Conservation (phyloP, 208 protist species). For the Leishmania gerbilli region DNA sequence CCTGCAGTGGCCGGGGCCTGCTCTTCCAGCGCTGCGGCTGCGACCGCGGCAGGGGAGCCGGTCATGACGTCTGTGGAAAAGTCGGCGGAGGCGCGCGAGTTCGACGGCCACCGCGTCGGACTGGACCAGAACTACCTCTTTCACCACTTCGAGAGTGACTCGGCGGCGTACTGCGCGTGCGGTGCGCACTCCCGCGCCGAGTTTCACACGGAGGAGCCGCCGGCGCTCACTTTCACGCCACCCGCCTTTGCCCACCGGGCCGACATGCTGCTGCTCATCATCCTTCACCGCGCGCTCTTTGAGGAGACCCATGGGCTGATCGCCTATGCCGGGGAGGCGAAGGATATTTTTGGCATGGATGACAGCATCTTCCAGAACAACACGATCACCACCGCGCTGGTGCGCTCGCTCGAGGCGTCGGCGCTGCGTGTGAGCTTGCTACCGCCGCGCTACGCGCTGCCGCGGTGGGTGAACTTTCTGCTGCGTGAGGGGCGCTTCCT, state of each 20-base stretch:
- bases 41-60: conserved; percentile 1
- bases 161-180: conserved; percentile 51
- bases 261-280: conserved; percentile 77
- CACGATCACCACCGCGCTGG: conserved; percentile 58
- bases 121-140: conserved; percentile 54
- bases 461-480: conserved; percentile 82
- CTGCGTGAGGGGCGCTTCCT: conserved; percentile 76
- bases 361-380: conserved; percentile 47
- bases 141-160: conserved; percentile 79
- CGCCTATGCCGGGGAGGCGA: conserved; percentile 23
- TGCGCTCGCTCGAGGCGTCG: conserved; percentile 72
- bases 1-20: neutral
- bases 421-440: conserved; percentile 81
- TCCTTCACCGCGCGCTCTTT: conserved; percentile 51
- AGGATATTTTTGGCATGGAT: conserved; percentile 24
- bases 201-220: conserved; percentile 45
- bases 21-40: neutral
- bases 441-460: conserved; percentile 71
- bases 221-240: conserved; percentile 46
- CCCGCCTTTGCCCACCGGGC: conserved; percentile 46
- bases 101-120: conserved; percentile 26
- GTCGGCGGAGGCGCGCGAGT: conserved; percentile 32
- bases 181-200: conserved; percentile 44
- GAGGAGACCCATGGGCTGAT: conserved; percentile 16
- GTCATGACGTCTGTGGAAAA: conserved; percentile 14